These are phyloP conservation scores for Aspergillus costaricaensis DNA, from an alignment of 2,329 filamentous ascomycete species.

Conservation along the genomic window DNA sequence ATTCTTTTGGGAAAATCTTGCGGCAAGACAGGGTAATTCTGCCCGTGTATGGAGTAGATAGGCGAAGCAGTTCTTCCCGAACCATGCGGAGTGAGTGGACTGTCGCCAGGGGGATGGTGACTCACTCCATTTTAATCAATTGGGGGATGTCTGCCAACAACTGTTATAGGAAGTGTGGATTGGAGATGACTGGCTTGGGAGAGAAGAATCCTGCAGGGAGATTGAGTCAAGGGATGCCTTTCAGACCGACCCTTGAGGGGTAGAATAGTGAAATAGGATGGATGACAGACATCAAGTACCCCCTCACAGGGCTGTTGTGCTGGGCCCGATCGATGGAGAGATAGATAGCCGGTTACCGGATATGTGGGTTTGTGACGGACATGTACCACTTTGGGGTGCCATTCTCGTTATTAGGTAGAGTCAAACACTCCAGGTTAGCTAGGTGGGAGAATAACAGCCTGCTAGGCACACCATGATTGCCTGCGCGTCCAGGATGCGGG, in stretches of 20 bases:
- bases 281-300: neutral
- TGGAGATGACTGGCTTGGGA: neutral
- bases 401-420: no score
- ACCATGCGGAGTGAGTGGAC: neutral
- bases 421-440: no score
- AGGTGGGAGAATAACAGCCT: no score
- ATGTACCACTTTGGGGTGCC: neutral
- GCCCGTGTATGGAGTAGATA: no score
- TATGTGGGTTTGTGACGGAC: neutral
- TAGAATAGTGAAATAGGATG: no score
- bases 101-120: neutral
- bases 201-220: neutral
- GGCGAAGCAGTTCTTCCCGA: no score
- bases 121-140: neutral
- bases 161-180: neutral
- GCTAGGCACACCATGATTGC: no score
- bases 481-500: no score
- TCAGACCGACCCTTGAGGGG: neutral
- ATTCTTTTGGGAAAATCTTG: no score
- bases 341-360: neutral
- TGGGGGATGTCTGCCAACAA: neutral
- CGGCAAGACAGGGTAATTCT: no score
- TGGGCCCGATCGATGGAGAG: neutral
- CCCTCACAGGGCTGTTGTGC: neutral
- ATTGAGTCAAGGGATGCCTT: neutral